A percentile compares a stretch with the other conserved stretches of the same genome.
Evolutionary conservation across 805 yeast genomes (phyloP).

Genomic region (Spathaspora arborariae): DNA sequence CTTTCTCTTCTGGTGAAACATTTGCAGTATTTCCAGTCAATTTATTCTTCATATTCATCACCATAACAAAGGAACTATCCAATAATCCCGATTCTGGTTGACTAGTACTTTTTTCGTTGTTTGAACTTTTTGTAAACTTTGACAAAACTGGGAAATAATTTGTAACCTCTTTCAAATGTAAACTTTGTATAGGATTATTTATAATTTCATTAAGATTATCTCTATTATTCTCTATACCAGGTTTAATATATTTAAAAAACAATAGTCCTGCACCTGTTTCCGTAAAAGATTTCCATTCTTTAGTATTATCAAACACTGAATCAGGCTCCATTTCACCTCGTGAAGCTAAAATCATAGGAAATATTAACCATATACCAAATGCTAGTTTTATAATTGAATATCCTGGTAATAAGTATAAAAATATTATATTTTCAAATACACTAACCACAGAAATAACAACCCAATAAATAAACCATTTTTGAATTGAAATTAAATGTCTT

Average conservation of each 20-base stretch:
- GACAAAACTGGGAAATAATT: not conserved
- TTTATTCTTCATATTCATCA: slow-evolving; percentile 9
- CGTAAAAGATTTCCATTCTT: slow-evolving; percentile 29
- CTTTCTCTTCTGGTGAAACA: slow-evolving; percentile 6
- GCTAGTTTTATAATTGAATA: slow-evolving; percentile 45
- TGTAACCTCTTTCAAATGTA: not conserved
- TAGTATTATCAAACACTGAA: slow-evolving; percentile 9
- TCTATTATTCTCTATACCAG: slow-evolving; percentile 12
- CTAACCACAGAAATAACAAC: slow-evolving; percentile 47
- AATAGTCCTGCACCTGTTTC: slow-evolving; percentile 31
- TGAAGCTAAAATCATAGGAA: slow-evolving; percentile 31
- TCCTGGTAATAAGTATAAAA: slow-evolving; percentile 55
- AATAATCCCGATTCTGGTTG: not conserved
- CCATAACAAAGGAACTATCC: slow-evolving; percentile 11
- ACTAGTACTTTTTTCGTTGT: not conserved
- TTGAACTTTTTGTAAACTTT: not conserved
- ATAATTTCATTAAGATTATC: slow-evolving; percentile 4
- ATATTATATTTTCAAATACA: slow-evolving; percentile 38
- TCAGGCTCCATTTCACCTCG: slow-evolving; percentile 8
- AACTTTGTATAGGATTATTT: slow-evolving; percentile 8
- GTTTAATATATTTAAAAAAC: slow-evolving; percentile 27
- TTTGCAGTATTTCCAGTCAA: slow-evolving; percentile 1
- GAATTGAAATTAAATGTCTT: slow-evolving; percentile 22
- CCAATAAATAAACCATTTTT: slow-evolving; percentile 58
- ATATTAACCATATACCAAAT: slow-evolving; percentile 58